Percentiles rank a stretch among this genome's conserved stretches.
Conservation (phyloP, 345 rosid species). For the Hibiscus trionum region DNA sequence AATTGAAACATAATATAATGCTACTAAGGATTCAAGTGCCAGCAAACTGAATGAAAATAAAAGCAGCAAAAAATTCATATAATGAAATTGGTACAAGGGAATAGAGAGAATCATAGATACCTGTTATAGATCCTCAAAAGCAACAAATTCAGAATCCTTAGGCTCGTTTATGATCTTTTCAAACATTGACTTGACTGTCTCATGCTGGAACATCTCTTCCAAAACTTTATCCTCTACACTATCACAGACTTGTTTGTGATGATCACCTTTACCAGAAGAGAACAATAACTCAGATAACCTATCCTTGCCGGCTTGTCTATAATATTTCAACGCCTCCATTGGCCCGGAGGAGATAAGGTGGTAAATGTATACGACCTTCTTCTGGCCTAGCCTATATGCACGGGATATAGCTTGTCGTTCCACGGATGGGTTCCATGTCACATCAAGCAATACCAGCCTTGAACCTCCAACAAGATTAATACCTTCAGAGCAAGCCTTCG, state of each 20-base stretch:
- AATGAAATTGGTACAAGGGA: not conserved
- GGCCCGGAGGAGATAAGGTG: conserved; percentile 45
- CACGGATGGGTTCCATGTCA: conserved; percentile 81
- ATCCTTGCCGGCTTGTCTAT: conserved; percentile 44
- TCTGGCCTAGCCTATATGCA: conserved; percentile 70
- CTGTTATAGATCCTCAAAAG: not conserved
- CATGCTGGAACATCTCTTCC: conserved; percentile 23
- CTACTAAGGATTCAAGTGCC: too few species aligned
- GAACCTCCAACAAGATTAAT: conserved; percentile 79
- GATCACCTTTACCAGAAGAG: conserved; percentile 22
- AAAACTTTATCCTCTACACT: conserved; percentile 29
- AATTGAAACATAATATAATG: too few species aligned
- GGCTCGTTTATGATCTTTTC: conserved; percentile 21
- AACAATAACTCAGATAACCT: conserved; percentile 50
- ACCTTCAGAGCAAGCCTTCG: conserved; percentile 66
- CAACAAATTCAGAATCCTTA: conserved; percentile 15
- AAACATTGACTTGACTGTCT: conserved; percentile 21
- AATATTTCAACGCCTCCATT: conserved; percentile 40
- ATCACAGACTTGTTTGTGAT: conserved; percentile 3
- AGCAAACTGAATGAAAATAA: too few species aligned
- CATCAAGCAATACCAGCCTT: conserved; percentile 67
- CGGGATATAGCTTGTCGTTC: conserved; percentile 77
- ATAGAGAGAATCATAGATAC: not conserved
- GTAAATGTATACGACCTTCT: conserved; percentile 49
- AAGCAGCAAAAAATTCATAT: too few species aligned